Evolutionary conservation across 768 basidiomycete genomes (phyloP), one percentile per base, ranked within the genome.

Genomic region (Termitomyces bulborhizus): DNA sequence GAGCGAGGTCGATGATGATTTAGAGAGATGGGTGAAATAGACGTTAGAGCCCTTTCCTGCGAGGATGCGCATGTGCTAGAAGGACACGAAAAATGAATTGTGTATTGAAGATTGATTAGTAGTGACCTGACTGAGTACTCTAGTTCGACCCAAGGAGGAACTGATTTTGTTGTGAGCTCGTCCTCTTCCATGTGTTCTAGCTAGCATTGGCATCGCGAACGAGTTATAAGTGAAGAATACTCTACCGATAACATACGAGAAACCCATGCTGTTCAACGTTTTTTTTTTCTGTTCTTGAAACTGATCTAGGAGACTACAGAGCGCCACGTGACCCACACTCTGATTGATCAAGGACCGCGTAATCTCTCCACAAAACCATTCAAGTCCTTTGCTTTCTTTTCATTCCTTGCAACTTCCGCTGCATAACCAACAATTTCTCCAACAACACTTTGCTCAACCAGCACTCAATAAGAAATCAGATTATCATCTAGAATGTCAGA

Each of bases 141-240:
- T 46, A 98, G 81, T 62, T 88, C 82, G 32, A 98, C 95, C 96
- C 96, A 98, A 13, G 82, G 83, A 21, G 90, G 90, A 41, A 92
- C 80, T 3, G 87, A 77, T 60, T 79, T 82, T 1, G 83, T 75
- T 0, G 80, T 80, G 13, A 80, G 76, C 57, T 94, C 94, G 66
- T 98, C 95, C 48, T 94, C 92, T 67, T 98, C 95, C 88, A 98
- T 93, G 66, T 95, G 93, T 60, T 95, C 93, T 92, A 64, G 53
- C 41, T 16, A 55, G 21, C 15, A n/a, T 57, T 56, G 55, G 39
- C 41, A 55, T 53, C 55, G 50, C 61, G 24, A 59, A 31, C 15
- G 6, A 55, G 7, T n/a, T 26, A 36, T 37, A 6, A 8, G 39
- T 37, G 7, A 18, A 46, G 15, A 53, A 29, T 42, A 53, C 56